phyloP scores from a whole-genome alignment of 306 rosid species.

The Begonia masoniana region DNA sequence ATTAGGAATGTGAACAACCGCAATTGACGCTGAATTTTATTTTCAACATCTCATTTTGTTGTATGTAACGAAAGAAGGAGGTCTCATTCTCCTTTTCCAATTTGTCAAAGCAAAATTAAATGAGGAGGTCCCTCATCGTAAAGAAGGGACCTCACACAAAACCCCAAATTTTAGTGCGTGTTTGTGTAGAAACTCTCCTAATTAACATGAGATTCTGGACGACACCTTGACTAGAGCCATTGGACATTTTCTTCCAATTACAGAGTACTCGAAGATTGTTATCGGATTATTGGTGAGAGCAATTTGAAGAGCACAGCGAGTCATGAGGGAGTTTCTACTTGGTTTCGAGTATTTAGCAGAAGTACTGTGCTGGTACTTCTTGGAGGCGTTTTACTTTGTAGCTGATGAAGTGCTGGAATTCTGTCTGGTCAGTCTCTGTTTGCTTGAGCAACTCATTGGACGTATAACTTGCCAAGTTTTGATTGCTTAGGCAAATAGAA shows the following conservation, averaged over 20 bases:
- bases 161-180: not conserved
- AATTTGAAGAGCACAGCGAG: not conserved
- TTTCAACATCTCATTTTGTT: no score
- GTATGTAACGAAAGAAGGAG: no score
- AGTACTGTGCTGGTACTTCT: slow-evolving; percentile 21
- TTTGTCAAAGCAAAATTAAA: no score
- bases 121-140: no score
- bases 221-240: not conserved
- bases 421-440: slow-evolving; percentile 18
- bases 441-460: slow-evolving; percentile 19
- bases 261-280: not conserved
- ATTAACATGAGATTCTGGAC: not conserved
- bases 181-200: not conserved
- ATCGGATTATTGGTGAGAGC: not conserved
- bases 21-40: no score
- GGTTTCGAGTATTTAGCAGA: slow-evolving; percentile 26
- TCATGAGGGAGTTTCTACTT: not conserved
- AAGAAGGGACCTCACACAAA: no score
- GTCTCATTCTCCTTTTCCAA: no score
- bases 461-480: slow-evolving; percentile 19
- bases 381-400: slow-evolving; percentile 23
- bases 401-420: slow-evolving; percentile 19
- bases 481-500: slow-evolving; percentile 10
- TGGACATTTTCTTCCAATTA: not conserved
- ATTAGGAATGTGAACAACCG: no score